A percentile compares a stretch with the other conserved stretches of the same genome.
Conservation (phyloP, 257 asterid species). For the Plantago elongata region DNA sequence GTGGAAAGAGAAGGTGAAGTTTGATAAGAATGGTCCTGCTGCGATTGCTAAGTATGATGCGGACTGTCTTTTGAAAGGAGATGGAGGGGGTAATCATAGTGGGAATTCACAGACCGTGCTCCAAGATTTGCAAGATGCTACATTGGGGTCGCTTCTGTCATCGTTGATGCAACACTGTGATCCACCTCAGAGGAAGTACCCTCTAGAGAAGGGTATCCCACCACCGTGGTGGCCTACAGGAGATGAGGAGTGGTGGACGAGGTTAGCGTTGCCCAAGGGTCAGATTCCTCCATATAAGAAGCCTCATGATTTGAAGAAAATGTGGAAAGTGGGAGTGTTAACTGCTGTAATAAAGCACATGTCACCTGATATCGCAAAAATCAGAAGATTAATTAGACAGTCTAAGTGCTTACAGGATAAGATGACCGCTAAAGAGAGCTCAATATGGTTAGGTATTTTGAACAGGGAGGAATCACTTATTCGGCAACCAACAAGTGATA, state of each 20-base stretch:
- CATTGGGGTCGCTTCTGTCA: conserved; percentile 63
- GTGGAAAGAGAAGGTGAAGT: conserved; percentile 79
- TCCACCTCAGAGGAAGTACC: conserved; percentile 65
- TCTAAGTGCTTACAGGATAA: conserved; percentile 62
- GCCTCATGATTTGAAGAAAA: conserved; percentile 70
- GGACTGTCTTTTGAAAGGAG: conserved; percentile 35
- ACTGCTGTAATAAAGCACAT: conserved; percentile 70
- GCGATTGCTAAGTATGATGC: conserved; percentile 62
- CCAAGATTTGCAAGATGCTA: conserved; percentile 62
- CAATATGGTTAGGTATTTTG: conserved; percentile 51
- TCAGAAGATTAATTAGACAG: conserved; percentile 42
- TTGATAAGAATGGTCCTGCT: conserved; percentile 61
- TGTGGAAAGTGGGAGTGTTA: conserved; percentile 67
- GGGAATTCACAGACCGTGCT: conserved; percentile 35
- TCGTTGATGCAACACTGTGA: conserved; percentile 65
- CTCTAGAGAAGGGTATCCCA: conserved; percentile 48
- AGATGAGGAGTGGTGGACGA: conserved; percentile 66
- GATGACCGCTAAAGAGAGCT: conserved; percentile 65
- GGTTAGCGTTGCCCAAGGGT: conserved; percentile 42
- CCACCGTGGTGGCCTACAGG: conserved; percentile 87
- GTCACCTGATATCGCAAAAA: conserved; percentile 63
- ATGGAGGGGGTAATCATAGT: conserved; percentile 26
- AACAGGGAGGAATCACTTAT: conserved; percentile 55
- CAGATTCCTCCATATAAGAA: conserved; percentile 55
- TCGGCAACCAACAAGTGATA: conserved; percentile 57